Conservation (phyloP, 345 rosid genomes). For the Eucalyptus curtisii region DNA sequence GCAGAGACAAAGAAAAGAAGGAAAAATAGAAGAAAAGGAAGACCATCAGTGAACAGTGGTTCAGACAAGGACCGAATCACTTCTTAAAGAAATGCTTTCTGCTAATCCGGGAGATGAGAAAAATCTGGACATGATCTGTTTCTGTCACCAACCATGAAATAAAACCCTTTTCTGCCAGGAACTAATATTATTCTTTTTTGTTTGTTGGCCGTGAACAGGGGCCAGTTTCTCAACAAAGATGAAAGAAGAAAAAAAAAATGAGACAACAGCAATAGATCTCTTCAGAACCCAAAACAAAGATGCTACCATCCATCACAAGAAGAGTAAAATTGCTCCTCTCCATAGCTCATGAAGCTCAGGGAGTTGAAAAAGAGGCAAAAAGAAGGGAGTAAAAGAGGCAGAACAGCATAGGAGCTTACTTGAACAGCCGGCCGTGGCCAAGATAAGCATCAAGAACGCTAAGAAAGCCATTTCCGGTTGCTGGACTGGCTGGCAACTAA, state of each 20-base stretch:
- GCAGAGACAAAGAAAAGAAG: background rate
- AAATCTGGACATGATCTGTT: background rate
- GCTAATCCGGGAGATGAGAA: background rate
- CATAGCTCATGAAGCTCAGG: background rate
- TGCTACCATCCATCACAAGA: background rate
- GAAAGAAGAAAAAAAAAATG: background rate
- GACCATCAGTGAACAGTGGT: background rate
- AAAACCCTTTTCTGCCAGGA: background rate
- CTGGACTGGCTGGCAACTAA: background rate
- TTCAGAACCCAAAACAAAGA: background rate
- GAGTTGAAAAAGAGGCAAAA: background rate
- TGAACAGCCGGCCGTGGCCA: slow-evolving; percentile 46
- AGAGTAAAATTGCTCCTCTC: background rate
- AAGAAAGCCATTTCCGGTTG: slow-evolving; percentile 32
- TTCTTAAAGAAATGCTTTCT: background rate
- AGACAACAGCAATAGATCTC: background rate
- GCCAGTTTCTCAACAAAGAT: background rate
- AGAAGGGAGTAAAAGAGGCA: background rate
- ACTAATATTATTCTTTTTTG: background rate
- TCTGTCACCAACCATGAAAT: background rate
- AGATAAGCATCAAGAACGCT: slow-evolving; percentile 30
- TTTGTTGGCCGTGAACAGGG: background rate
- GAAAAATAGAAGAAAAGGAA: background rate
- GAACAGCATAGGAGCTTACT: slow-evolving; percentile 27
- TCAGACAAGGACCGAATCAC: background rate